phyloP scores from a whole-genome alignment of 768 basidiomycete genomes.

The Lactarius tabidus region DNA sequence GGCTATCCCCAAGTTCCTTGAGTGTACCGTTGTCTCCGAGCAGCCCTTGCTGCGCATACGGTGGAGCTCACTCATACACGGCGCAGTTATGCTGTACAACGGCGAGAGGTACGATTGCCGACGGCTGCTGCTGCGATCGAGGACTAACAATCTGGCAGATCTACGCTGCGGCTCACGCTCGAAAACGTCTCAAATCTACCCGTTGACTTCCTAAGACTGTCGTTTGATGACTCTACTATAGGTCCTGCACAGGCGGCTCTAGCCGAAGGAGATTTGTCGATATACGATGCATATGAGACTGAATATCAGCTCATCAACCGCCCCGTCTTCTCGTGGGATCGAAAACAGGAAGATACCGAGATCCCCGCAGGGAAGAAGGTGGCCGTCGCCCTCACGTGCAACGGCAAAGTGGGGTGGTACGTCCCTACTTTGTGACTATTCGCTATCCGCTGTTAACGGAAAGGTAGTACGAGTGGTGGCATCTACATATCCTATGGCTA shows the following conservation, averaged over 20 bases:
- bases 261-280: slow-evolving; percentile 72
- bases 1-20: slow-evolving; percentile 51
- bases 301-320: slow-evolving; percentile 74
- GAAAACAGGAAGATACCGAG: slow-evolving; percentile 41
- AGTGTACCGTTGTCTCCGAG: slow-evolving; percentile 80
- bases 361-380: slow-evolving; percentile 70
- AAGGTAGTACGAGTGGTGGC: slow-evolving; percentile 63
- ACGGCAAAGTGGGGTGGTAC: slow-evolving; percentile 91
- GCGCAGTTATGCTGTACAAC: slow-evolving; percentile 91
- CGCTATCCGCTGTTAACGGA: slow-evolving; percentile 3
- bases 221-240: slow-evolving; percentile 89
- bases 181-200: slow-evolving; percentile 85
- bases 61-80: slow-evolving; percentile 85
- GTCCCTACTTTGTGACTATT: slow-evolving; percentile 30
- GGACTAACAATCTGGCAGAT: slow-evolving; percentile 44
- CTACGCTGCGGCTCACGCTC: slow-evolving; percentile 76
- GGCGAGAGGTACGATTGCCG: slow-evolving; percentile 70
- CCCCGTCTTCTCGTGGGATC: slow-evolving; percentile 77
- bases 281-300: slow-evolving; percentile 87
- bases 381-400: slow-evolving; percentile 66
- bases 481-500: slow-evolving; percentile 83
- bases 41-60: slow-evolving; percentile 86
- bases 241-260: slow-evolving; percentile 70
- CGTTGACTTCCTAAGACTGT: slow-evolving; percentile 80
- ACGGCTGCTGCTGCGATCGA: slow-evolving; percentile 2